phyloP scores from a whole-genome alignment of 1,139 yeast genomes.

The Candida smagusa region DNA sequence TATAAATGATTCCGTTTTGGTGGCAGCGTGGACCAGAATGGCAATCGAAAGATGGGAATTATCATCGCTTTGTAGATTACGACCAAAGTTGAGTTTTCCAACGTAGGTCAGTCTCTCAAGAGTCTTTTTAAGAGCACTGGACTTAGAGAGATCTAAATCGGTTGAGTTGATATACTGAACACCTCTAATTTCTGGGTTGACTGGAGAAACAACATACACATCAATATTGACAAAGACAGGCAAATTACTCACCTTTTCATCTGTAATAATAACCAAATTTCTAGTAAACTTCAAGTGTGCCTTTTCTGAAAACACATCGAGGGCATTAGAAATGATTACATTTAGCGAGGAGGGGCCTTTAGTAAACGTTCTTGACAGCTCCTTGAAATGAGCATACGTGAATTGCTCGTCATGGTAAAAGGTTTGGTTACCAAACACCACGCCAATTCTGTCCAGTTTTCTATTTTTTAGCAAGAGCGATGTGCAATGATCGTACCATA shows the following conservation, averaged over 20 bases:
- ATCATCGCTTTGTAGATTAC: constrained; percentile 13
- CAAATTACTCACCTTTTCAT: constrained; percentile 16
- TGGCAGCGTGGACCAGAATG: constrained; percentile 68
- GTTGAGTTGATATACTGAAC: constrained; percentile 1
- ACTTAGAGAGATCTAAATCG: constrained; percentile 4
- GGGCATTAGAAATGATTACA: constrained; percentile 13
- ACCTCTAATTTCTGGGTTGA: constrained; percentile 1
- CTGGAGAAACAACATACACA: constrained; percentile 17
- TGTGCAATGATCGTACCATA: constrained; percentile 40
- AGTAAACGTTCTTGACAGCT: constrained; percentile 4
- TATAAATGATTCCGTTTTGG: constrained; percentile 40
- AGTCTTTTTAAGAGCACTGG: constrained; percentile 24
- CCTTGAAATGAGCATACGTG: constrained; percentile 19
- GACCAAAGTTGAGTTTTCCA: constrained; percentile 42
- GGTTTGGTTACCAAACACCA: constrained; percentile 27
- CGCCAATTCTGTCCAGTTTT: constrained; percentile 54
- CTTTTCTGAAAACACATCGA: constrained; percentile 29
- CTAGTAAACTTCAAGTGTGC: constrained; percentile 28
- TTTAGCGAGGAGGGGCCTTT: not conserved
- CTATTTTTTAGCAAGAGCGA: constrained; percentile 48
- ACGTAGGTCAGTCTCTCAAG: constrained; percentile 35
- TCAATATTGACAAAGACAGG: constrained; percentile 15
- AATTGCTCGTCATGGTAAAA: constrained; percentile 23
- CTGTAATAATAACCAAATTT: constrained; percentile 47
- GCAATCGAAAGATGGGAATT: constrained; percentile 27